Base-by-base conservation (phyloP, 768 basidiomycete species). In the Mycena amicta region DNA sequence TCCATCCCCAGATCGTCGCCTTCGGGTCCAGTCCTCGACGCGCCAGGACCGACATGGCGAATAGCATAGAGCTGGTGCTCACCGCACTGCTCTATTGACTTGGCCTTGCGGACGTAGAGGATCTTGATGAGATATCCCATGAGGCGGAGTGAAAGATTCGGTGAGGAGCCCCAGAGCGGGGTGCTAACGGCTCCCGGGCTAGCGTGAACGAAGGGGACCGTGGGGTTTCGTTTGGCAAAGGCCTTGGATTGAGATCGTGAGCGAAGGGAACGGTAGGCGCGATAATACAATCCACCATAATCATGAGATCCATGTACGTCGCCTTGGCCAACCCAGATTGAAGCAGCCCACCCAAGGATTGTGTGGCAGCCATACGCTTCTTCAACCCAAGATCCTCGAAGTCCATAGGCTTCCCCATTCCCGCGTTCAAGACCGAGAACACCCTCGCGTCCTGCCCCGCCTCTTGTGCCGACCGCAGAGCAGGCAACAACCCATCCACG, bases 231-330 rank as follows among this genome's bases (percentile, higher is more conserved):
- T 13, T 49, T 25, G 12, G 47, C 47, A 13, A 12, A 49, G 6
- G 25, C 26, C 41, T 43, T n/a, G n/a, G n/a, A n/a, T n/a, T n/a
- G n/a, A n/a, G n/a, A n/a, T n/a, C n/a, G n/a, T n/a, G n/a, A n/a
- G n/a, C n/a, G n/a, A n/a, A n/a, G n/a, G n/a, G 41, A 12, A 43
- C 11, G 12, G 20, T 43, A 43, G 12, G 13, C 41, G 13, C 11
- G 12, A 11, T 12, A 22, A 20, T 13, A 43, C 6, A 6, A 22
- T 20, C 12, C 41, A 43, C 41, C 47, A 49, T 49, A 20, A 49
- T 28, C 47, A 49, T 49, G 13, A 49, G 26, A 29, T 49, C 47
- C 47, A 28, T 26, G n/a, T 49, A 49, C 25, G 47, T 49, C 47
- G 22, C 47, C 12, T 26, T 25, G 6, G 26, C 11, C 27, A 13